Evolutionary conservation across 345 rosid species (phyloP), one percentile per base, ranked within the genome.

Genomic region (Aurinia saxatilis): DNA sequence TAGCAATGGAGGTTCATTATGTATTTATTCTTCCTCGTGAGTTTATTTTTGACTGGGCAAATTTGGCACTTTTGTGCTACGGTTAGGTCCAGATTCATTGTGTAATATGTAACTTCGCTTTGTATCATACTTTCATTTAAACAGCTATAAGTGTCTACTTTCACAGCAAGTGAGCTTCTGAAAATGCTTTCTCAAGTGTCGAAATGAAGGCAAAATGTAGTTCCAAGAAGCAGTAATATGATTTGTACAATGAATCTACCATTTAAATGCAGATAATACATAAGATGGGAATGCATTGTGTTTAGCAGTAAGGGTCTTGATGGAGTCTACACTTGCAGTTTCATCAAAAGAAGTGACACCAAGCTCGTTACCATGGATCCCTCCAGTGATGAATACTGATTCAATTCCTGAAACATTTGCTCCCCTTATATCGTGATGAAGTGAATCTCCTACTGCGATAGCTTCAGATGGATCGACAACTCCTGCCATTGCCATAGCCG

Each of bases 391-490:
- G 53, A 92, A 79, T 46, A 75, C 70, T 4, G 95, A 89, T 18
- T 75, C 81, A 67, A 92, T 85, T 50, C 93, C 98, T 31, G 86
- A 82, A 14, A 71, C 81, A 78, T 92, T 92, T 16, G 95, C 96
- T 31, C 95, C 98, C 60, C 80, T 89, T 53, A 92, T 81, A 66
- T 92, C 96, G 51, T 92, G 95, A 80, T 83, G 92, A 67, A 92
- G 85, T 23, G 98, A 92, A 67, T 89, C 96, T 6, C 96, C 98
- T 39, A 91, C 89, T 4, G 85, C 93, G 1, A 89, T 85, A 12
- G 78, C 73, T 21, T 92, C 88, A 2, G 67, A 64, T 36, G 84
- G 79, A 60, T 73, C 81, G 2, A 41, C 25, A 54, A 78, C 74
- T 52, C 87, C 86, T 0, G 69, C 88, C 68, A 92, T 83, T 39